Percentiles rank a stretch among this genome's conserved stretches.
These are phyloP conservation scores for Plantago ovata DNA, from an alignment of 257 asterid species.

Conservation along the genomic window DNA sequence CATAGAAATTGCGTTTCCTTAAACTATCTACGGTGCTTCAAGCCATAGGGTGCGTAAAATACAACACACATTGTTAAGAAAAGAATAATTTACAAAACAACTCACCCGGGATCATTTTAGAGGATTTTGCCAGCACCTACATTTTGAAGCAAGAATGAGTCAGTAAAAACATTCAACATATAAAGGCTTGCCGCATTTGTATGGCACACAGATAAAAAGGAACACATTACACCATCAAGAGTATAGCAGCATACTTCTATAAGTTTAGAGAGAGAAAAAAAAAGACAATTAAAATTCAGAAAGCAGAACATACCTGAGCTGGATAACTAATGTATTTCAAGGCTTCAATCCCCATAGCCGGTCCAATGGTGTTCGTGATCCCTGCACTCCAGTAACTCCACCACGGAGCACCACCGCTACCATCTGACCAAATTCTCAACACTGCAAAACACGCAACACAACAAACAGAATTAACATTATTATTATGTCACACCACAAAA, in stretches of 20 bases:
- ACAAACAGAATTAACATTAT: slow-evolving; percentile 3
- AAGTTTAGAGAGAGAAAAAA: no score
- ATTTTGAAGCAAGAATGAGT: slow-evolving; percentile 28
- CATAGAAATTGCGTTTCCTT: slow-evolving; percentile 8
- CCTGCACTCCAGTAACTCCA: slow-evolving; percentile 99
- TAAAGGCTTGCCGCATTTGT: background rate
- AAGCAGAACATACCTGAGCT: slow-evolving; percentile 57
- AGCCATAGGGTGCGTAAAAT: background rate
- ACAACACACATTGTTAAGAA: background rate
- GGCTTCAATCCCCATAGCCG: slow-evolving; percentile 98
- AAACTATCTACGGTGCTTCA: background rate
- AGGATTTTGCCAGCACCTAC: slow-evolving; percentile 88
- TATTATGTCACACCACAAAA: background rate
- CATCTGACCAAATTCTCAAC: slow-evolving; percentile 80
- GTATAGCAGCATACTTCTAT: no score
- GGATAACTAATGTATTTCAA: slow-evolving; percentile 95
- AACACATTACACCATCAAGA: no score
- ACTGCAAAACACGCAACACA: slow-evolving; percentile 41
- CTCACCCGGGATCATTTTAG: slow-evolving; percentile 94
- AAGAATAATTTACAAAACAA: slow-evolving; percentile 9
- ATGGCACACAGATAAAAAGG: no score
- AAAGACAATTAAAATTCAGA: background rate
- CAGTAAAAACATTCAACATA: background rate
- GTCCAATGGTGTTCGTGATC: slow-evolving; percentile 88
- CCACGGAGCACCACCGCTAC: slow-evolving; percentile 86